A percentile compares a stretch with the other conserved stretches of the same genome.
Evolutionary conservation across 768 basidiomycete genomes (phyloP).

Genomic region (Termitomyces titanicus): DNA sequence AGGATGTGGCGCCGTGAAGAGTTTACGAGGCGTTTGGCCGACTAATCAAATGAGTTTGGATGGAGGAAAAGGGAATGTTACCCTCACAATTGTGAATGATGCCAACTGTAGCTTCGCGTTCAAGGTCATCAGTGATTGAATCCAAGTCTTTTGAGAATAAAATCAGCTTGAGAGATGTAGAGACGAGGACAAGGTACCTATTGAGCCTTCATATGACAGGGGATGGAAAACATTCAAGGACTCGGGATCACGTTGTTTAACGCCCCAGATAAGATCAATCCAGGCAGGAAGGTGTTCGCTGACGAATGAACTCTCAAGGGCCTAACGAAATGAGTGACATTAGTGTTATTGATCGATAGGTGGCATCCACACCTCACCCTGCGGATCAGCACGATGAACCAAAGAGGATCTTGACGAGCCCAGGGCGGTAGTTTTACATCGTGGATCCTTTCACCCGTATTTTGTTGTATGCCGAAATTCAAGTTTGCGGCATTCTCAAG

Average conservation of each 20-base stretch:
- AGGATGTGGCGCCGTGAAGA: conserved; percentile 79
- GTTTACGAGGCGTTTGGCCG: conserved; percentile 87
- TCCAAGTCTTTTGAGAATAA: conserved; percentile 64
- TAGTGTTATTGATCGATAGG: background rate
- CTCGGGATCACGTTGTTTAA: conserved; percentile 73
- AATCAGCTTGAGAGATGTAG: background rate
- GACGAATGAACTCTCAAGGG: conserved; percentile 83
- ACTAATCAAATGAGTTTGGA: conserved; percentile 39
- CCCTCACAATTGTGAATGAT: conserved; percentile 89
- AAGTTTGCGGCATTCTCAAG: conserved; percentile 74
- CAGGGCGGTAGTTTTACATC: conserved; percentile 88
- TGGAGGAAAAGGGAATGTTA: background rate
- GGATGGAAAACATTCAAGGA: conserved; percentile 90
- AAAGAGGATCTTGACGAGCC: conserved; percentile 79
- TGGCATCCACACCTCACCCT: conserved; percentile 35
- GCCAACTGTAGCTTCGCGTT: conserved; percentile 89
- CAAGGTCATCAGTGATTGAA: conserved; percentile 77
- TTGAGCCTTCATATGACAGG: conserved; percentile 87
- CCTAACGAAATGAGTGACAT: conserved; percentile 36
- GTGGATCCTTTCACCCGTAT: conserved; percentile 75
- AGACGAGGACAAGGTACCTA: conserved; percentile 42
- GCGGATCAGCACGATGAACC: conserved; percentile 80
- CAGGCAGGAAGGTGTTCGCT: conserved; percentile 81
- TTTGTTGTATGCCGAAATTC: conserved; percentile 77
- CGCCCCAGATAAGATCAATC: conserved; percentile 95